These are phyloP conservation scores for Endoconidiophora laricicola DNA, from an alignment of 2,329 filamentous ascomycete genomes.

Conservation along the genomic window DNA sequence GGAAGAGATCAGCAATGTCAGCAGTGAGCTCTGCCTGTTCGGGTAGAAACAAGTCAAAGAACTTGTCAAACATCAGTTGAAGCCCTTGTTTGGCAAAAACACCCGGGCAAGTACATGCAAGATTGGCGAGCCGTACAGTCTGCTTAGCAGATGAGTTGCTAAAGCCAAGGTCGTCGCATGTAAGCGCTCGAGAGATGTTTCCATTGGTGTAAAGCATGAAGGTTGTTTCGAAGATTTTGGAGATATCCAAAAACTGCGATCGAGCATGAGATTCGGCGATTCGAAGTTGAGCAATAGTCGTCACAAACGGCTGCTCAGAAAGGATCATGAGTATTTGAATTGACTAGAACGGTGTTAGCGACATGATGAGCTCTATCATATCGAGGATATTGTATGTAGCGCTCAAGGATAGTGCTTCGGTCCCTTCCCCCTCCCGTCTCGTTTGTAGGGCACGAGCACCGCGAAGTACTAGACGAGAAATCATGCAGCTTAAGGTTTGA, in stretches of 20 bases:
- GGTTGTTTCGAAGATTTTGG: slow-evolving; percentile 19
- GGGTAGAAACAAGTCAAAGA: slow-evolving; percentile 25
- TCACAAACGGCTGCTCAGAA: slow-evolving; percentile 20
- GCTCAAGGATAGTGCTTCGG: not conserved
- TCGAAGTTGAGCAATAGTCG: slow-evolving; percentile 18
- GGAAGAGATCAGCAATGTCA: slow-evolving; percentile 12
- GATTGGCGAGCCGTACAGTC: slow-evolving; percentile 12
- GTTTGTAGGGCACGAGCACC: no score
- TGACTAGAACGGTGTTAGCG: slow-evolving; percentile 1
- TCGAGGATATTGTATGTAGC: not conserved
- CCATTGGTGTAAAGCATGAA: slow-evolving; percentile 21
- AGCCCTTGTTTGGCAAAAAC: slow-evolving; percentile 18
- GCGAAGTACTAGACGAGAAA: not conserved
- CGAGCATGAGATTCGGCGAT: slow-evolving; percentile 20
- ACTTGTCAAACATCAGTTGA: slow-evolving; percentile 27
- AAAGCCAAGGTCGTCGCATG: slow-evolving; percentile 23
- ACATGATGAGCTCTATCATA: not conserved
- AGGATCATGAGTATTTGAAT: slow-evolving; percentile 24
- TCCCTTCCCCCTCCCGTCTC: not conserved
- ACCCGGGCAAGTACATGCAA: slow-evolving; percentile 10
- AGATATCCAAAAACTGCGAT: slow-evolving; percentile 21
- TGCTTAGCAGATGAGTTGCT: slow-evolving; percentile 19
- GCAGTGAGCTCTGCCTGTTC: slow-evolving; percentile 10
- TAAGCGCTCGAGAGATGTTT: slow-evolving; percentile 17
- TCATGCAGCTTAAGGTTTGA: no score